Evolutionary conservation across 164 flowering plant species (phyloP).

Genomic region (Santalum album): DNA sequence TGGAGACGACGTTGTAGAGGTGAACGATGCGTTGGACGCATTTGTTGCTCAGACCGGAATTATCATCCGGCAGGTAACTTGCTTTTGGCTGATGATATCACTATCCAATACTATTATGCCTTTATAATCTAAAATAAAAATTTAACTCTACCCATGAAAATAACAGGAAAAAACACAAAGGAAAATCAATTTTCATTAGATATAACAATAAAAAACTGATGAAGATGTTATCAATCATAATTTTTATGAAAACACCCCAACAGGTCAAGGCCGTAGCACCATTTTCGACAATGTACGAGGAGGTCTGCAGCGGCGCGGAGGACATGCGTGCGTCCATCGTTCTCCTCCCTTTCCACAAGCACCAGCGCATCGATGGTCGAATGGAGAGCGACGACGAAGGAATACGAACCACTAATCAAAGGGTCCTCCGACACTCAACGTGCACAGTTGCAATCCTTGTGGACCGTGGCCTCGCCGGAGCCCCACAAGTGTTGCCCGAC

Average conservation of each 20-base stretch:
- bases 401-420: slow-evolving; percentile 47
- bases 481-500: slow-evolving; percentile 17
- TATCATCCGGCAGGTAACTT: slow-evolving; percentile 27
- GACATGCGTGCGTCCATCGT: slow-evolving; percentile 46
- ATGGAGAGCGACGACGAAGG: slow-evolving; percentile 56
- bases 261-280: slow-evolving; percentile 39
- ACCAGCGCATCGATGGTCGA: slow-evolving; percentile 61
- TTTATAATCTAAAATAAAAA: too few relatives aligned
- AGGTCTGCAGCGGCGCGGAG: slow-evolving; percentile 45
- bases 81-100: too few relatives aligned
- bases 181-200: too few relatives aligned
- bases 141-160: too few relatives aligned
- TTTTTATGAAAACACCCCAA: too few relatives aligned
- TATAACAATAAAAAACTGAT: too few relatives aligned
- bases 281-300: slow-evolving; percentile 37
- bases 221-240: too few relatives aligned
- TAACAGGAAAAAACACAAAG: too few relatives aligned
- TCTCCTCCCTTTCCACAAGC: slow-evolving; percentile 68
- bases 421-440: slow-evolving; percentile 49
- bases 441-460: slow-evolving; percentile 60
- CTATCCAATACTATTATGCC: too few relatives aligned
- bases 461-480: slow-evolving; percentile 33
- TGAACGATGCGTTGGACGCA: slow-evolving; percentile 42
- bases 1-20: slow-evolving; percentile 53
- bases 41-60: slow-evolving; percentile 33